Evolutionary conservation across 495 filamentous ascomycete species (phyloP).

Genomic region (Pseudomonodictys pantanalensis): DNA sequence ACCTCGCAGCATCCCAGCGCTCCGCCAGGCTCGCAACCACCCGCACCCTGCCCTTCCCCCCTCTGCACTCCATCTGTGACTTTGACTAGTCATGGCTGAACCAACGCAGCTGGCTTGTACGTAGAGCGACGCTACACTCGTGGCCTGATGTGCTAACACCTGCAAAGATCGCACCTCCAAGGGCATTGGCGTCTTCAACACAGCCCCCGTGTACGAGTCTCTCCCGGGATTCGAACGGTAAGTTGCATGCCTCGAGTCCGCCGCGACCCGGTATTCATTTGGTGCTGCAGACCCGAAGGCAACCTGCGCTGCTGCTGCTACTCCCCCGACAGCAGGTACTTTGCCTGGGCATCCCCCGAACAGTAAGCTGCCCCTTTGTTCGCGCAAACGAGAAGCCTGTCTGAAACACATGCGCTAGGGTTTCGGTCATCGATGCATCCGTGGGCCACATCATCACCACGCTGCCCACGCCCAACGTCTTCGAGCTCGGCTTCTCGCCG

Average conservation of each 20-base stretch:
- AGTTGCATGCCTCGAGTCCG: constrained; percentile 10
- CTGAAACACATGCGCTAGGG: constrained; percentile 47
- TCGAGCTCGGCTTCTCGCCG: constrained; percentile 91
- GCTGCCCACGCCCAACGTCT: constrained; percentile 76
- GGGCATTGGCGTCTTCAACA: constrained; percentile 89
- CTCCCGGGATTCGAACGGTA: constrained; percentile 77
- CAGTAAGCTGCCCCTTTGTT: constrained; percentile 48
- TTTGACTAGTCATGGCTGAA: constrained; percentile 85
- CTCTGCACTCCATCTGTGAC: constrained; percentile 53
- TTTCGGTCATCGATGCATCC: constrained; percentile 78
- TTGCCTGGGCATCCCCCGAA: constrained; percentile 89
- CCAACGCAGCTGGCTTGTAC: constrained; percentile 85
- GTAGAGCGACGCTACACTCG: background rate
- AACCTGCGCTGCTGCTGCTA: constrained; percentile 92
- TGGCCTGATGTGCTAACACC: constrained; percentile 6
- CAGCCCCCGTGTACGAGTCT: constrained; percentile 79
- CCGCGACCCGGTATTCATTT: constrained; percentile 29
- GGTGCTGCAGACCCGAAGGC: constrained; percentile 73
- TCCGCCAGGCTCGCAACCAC: constrained; percentile 2
- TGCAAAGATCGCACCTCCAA: constrained; percentile 83
- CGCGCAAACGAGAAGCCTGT: background rate
- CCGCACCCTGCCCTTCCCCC: constrained; percentile 13
- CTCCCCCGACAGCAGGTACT: constrained; percentile 91
- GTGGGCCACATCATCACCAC: constrained; percentile 72
- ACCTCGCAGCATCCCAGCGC: constrained; percentile 5